Evolutionary conservation across 2,329 filamentous ascomycete genomes (phyloP).

Genomic region (Fusarium nelsonii): DNA sequence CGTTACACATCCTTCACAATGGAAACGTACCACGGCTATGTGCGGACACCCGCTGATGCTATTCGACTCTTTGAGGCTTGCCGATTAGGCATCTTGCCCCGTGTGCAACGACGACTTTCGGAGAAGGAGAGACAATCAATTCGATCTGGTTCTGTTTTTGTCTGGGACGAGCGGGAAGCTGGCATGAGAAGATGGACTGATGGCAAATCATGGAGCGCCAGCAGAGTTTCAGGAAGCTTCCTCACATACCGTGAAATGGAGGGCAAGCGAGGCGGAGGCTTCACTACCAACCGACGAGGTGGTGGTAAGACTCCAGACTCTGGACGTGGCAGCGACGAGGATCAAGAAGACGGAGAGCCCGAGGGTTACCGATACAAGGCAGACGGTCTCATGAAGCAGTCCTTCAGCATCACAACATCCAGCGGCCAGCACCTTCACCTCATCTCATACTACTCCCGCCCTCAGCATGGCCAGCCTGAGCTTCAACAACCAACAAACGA

Average conservation of each 20-base stretch:
- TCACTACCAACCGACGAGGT: constrained; percentile 68
- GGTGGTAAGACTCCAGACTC: constrained; percentile 86
- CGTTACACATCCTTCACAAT: constrained; percentile 64
- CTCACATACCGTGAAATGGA: constrained; percentile 99
- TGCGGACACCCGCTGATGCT: constrained; percentile 94
- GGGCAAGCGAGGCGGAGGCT: constrained; percentile 89
- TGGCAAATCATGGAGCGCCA: constrained; percentile 98
- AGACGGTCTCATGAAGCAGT: constrained; percentile 99
- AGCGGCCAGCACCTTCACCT: constrained; percentile 91
- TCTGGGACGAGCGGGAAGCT: constrained; percentile 99
- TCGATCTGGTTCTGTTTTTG: constrained; percentile 95
- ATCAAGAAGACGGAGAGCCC: constrained; percentile 85
- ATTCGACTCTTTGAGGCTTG: constrained; percentile 99
- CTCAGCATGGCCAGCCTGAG: constrained; percentile 77
- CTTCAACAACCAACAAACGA: constrained; percentile 87
- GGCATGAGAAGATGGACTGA: constrained; percentile 99
- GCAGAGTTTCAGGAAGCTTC: constrained; percentile 96
- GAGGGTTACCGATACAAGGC: constrained; percentile 96
- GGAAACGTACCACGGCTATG: constrained; percentile 97
- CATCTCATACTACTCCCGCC: constrained; percentile 95
- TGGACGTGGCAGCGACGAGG: constrained; percentile 83
- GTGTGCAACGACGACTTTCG: constrained; percentile 91
- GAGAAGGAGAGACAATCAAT: constrained; percentile 98
- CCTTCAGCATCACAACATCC: constrained; percentile 97
- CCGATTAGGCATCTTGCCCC: constrained; percentile 85